Evolutionary conservation across 2,329 filamentous ascomycete species (phyloP).

Genomic region (Fusarium sp.): DNA sequence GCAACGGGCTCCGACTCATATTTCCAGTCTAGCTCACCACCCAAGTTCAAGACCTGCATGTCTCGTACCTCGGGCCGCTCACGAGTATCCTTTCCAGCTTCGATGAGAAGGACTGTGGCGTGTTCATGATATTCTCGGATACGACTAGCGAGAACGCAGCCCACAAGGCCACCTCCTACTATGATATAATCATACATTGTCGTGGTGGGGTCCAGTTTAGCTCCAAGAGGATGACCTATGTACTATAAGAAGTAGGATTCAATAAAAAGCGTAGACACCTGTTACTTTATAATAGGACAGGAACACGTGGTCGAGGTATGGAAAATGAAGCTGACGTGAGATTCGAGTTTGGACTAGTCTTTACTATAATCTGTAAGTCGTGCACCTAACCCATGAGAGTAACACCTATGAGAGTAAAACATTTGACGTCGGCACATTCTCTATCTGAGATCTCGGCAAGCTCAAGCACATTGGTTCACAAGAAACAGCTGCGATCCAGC

Average conservation of each 20-base stretch:
- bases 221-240: fast-evolving
- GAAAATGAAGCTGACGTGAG: slow-evolving; percentile 8
- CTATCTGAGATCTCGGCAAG: no score
- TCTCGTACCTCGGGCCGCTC: slow-evolving; percentile 30
- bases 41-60: slow-evolving; percentile 46
- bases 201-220: neutral
- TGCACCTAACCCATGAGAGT: no score
- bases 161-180: slow-evolving; percentile 51
- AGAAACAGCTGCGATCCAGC: no score
- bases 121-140: slow-evolving; percentile 38
- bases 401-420: no score
- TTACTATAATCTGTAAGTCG: no score
- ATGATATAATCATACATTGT: slow-evolving; percentile 47
- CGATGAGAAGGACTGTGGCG: slow-evolving; percentile 53
- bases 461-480: no score
- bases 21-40: slow-evolving; percentile 52
- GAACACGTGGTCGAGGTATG: neutral
- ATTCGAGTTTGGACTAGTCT: neutral
- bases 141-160: slow-evolving; percentile 52
- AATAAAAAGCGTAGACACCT: neutral
- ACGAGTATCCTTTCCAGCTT: slow-evolving; percentile 52
- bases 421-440: no score
- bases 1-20: slow-evolving; percentile 52
- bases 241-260: fast-evolving
- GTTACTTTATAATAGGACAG: no score